These are phyloP conservation scores for Teratosphaeria zuluensis DNA, from an alignment of 2,329 filamentous ascomycete species.

Conservation along the genomic window DNA sequence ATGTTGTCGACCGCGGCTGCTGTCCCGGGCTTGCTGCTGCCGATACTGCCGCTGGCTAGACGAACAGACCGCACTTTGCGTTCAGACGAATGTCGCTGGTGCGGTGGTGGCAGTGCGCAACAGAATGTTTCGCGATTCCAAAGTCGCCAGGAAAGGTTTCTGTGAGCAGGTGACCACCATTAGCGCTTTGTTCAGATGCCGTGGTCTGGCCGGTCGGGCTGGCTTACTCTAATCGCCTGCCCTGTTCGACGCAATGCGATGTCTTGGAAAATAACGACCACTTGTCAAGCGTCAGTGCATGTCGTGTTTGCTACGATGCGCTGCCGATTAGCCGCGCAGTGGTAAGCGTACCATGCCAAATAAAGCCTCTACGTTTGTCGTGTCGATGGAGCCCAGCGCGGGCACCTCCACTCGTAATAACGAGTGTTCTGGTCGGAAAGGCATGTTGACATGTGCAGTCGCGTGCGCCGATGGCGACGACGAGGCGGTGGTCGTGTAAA, in stretches of 20 bases:
- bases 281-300: conserved; percentile 8
- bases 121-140: conserved; percentile 94
- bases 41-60: conserved; percentile 8
- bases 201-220: not conserved
- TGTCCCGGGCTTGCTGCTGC: conserved; percentile 12
- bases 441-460: conserved; percentile 48
- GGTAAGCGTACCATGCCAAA: conserved; percentile 61
- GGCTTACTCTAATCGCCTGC: conserved; percentile 62
- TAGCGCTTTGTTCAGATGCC: not conserved
- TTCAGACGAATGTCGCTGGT: conserved; percentile 29
- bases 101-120: conserved; percentile 44
- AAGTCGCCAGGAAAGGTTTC: conserved; percentile 84
- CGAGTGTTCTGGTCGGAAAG: conserved; percentile 70
- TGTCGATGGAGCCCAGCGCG: conserved; percentile 91
- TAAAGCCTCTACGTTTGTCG: conserved; percentile 80
- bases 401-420: conserved; percentile 86
- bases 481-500: not conserved
- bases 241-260: conserved; percentile 87
- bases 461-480: not conserved
- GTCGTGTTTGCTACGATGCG: conserved; percentile 15
- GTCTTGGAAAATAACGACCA: conserved; percentile 81
- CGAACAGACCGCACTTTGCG: conserved; percentile 25
- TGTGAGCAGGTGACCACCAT: not conserved
- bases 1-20: conserved; percentile 16
- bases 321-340: not conserved